Percentiles rank a stretch among this genome's conserved stretches.
phyloP scores from a whole-genome alignment of 108 stramenopile genomes.

The Nitzschia sp. region DNA sequence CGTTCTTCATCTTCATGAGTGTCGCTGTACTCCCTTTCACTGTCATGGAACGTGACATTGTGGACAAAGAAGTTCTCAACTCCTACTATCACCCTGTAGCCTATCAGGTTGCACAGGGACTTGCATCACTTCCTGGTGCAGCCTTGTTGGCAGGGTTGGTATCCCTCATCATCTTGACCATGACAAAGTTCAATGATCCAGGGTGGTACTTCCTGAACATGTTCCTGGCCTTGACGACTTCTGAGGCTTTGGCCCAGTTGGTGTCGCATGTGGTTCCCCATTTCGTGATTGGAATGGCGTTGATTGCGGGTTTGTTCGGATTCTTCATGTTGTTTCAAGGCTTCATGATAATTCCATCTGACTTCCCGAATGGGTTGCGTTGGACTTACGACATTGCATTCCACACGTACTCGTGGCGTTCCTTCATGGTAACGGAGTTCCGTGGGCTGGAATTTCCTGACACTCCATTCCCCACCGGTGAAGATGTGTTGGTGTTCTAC shows the following conservation, averaged over 20 bases:
- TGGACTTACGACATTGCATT: conserved; percentile 60
- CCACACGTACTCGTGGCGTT: conserved; percentile 60
- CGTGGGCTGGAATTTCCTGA: conserved; percentile 9
- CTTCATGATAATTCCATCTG: conserved; percentile 60
- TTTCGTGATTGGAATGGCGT: conserved; percentile 63
- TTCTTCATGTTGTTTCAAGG: conserved; percentile 59
- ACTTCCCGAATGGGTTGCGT: conserved; percentile 50
- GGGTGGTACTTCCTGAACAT: conserved; percentile 51
- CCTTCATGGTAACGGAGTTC: conserved; percentile 68
- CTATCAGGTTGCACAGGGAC: conserved; percentile 47
- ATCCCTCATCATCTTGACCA: conserved; percentile 46
- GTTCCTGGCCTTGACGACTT: conserved; percentile 48
- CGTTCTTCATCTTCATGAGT: conserved; percentile 70
- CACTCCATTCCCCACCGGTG: conserved; percentile 36
- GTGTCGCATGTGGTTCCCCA: conserved; percentile 59
- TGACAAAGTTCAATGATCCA: conserved; percentile 50
- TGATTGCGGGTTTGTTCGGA: conserved; percentile 55
- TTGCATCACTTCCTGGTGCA: conserved; percentile 47
- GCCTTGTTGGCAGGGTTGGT: conserved; percentile 43
- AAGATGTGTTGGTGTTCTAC: conserved; percentile 43
- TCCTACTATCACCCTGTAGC: conserved; percentile 52
- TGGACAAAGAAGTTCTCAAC: conserved; percentile 66
- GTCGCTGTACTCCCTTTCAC: conserved; percentile 62
- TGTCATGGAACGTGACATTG: conserved; percentile 57
- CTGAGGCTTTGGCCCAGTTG: conserved; percentile 56